Base-by-base conservation (phyloP, 331 rosid genomes). In the Stylosanthes scabra region DNA sequence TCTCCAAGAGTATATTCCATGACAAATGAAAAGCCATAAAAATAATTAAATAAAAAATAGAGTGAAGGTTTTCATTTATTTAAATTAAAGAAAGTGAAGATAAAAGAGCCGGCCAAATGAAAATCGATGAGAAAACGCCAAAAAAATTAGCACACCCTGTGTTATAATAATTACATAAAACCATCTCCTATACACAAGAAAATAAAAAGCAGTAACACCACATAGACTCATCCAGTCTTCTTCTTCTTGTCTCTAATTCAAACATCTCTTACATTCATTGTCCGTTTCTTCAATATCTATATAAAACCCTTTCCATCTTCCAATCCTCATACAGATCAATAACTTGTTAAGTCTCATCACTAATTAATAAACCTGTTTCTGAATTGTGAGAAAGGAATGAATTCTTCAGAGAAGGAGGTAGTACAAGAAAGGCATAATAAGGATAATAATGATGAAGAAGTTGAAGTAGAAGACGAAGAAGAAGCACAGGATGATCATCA, bases 51-150 rank as follows among this genome's bases (percentile, higher is more conserved):
- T 39, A 15, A 29, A 54, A 66, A 54, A 31, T 31, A 31, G 37
- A 0, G 37, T 31, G 37, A 31, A 31, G 37, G 37, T 31, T 3
- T 31, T 20, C 25, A 20, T 20, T 20, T 20, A n/a, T n/a, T n/a
- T n/a, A 31, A 31, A 3, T 2, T 31, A 31, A 31, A 31, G 37
- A 31, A 31, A 51, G 45, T 68, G 56, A 66, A 60, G 15, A 64
- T 63, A 80, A 82, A 31, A 31, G 37, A 85, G 93, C 90, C 90
- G 89, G 91, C 91, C 81, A 78, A 84, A 70, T 44, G 67, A 70
- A 86, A 79, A 69, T 50, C 77, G 71, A 66, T 15, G 14, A 60
- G 69, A 44, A 80, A 73, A 77, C 66, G 80, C 87, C 90, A 86
- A 88, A 85, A 82, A 88, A 85, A 82, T 7, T 20, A 20, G 63